Evolutionary conservation across 176 grass and related monocot species (phyloP).

Genomic region (Aegilops sharonensis): DNA sequence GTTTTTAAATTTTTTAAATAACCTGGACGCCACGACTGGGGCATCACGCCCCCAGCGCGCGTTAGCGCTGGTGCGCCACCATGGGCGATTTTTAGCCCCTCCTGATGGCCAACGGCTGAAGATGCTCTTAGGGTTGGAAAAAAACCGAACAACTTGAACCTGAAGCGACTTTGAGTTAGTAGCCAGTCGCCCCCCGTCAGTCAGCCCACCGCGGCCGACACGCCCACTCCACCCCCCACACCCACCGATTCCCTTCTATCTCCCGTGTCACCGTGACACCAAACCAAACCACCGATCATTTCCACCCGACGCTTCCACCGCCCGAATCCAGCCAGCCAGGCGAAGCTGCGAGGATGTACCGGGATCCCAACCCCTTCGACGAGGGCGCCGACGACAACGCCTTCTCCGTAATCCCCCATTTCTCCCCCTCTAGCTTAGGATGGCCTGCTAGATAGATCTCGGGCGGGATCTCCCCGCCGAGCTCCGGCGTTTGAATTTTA

Average conservation of each 20-base stretch:
- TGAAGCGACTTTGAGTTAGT: conserved; percentile 24
- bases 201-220: conserved; percentile 29
- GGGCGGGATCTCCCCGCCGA: conserved; percentile 17
- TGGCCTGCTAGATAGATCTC: conserved; percentile 44
- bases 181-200: background rate
- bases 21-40: too few relatives aligned
- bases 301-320: background rate
- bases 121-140: background rate
- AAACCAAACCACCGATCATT: conserved; percentile 14
- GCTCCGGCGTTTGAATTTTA: conserved; percentile 11
- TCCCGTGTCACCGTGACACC: background rate
- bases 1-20: too few relatives aligned
- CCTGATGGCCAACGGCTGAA: too few relatives aligned
- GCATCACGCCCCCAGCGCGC: too few relatives aligned
- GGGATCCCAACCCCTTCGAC: conserved; percentile 85
- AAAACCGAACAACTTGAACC: conserved; percentile 3
- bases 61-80: too few relatives aligned
- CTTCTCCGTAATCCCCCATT: conserved; percentile 49
- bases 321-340: background rate
- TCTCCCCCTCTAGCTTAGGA: background rate
- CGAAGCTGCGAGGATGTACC: conserved; percentile 52
- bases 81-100: too few relatives aligned
- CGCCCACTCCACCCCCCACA: background rate
- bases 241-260: conserved; percentile 13
- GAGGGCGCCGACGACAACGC: conserved; percentile 67